These are phyloP conservation scores for Medicago lupulina DNA, from an alignment of 306 rosid species.

Conservation along the genomic window DNA sequence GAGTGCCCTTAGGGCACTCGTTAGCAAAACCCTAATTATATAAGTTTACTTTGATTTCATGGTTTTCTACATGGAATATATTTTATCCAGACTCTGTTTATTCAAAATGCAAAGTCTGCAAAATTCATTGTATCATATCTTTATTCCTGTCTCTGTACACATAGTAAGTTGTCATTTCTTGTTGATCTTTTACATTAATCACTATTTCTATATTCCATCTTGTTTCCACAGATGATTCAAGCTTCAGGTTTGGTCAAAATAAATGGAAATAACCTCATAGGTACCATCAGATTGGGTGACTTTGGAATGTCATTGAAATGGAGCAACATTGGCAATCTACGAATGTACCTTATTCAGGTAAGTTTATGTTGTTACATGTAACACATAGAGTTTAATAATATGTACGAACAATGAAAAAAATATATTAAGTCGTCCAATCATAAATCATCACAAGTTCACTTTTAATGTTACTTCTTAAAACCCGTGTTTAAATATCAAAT, in stretches of 20 bases:
- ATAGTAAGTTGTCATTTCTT: neutral
- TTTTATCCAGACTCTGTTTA: neutral
- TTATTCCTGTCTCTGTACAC: neutral
- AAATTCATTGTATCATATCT: neutral
- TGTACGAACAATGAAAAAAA: neutral
- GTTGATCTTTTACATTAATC: constrained; percentile 21
- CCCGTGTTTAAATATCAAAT: neutral
- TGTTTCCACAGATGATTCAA: constrained; percentile 61
- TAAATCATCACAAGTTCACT: too few species aligned
- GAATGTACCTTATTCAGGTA: constrained; percentile 84
- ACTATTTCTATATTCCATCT: too few species aligned
- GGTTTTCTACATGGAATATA: neutral
- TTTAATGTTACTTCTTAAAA: too few species aligned
- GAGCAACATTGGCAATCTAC: constrained; percentile 84
- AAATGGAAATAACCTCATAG: constrained; percentile 75
- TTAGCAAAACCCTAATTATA: too few species aligned
- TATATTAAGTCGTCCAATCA: too few species aligned
- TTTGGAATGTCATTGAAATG: constrained; percentile 82
- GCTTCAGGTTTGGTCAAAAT: constrained; percentile 66
- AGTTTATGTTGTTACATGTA: neutral
- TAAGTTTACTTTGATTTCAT: neutral
- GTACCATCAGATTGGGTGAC: constrained; percentile 61
- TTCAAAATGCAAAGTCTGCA: neutral
- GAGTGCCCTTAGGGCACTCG: too few species aligned
- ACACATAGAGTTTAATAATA: neutral